Evolutionary conservation across 192 early-diverging fungal species (phyloP).

Genomic region (Entomortierella lignicola): DNA sequence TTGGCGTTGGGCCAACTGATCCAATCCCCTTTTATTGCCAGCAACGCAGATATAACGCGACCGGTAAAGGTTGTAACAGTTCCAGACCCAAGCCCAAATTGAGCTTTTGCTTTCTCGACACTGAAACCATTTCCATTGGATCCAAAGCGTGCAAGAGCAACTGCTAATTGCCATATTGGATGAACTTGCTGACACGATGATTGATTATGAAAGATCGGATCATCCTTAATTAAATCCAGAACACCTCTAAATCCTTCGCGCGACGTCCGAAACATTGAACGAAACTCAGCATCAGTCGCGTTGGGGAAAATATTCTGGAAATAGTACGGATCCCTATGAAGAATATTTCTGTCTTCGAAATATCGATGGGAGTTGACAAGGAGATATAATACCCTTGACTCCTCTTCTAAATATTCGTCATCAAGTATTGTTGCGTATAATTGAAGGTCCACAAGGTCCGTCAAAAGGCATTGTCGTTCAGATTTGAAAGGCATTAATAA

Average conservation of each 20-base stretch:
- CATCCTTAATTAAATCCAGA: slow-evolving; percentile 2
- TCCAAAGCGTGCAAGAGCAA: slow-evolving; percentile 16
- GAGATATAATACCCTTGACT: neutral
- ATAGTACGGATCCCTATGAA: neutral
- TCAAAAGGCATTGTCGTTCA: neutral
- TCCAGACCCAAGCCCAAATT: slow-evolving; percentile 11
- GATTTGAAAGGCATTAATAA: neutral
- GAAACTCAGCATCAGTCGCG: slow-evolving; percentile 9
- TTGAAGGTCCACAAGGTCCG: neutral
- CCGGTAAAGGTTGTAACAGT: slow-evolving; percentile 12
- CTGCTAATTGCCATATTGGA: slow-evolving; percentile 18
- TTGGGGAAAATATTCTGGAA: neutral
- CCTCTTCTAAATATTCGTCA: neutral
- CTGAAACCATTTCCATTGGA: neutral
- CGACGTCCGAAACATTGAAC: slow-evolving; percentile 17
- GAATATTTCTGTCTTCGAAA: neutral
- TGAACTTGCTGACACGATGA: slow-evolving; percentile 1
- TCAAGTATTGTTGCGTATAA: neutral
- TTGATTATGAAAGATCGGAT: slow-evolving; percentile 16
- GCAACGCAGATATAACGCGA: slow-evolving; percentile 9
- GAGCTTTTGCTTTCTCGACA: neutral
- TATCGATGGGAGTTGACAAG: neutral
- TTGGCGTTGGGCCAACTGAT: slow-evolving; percentile 4
- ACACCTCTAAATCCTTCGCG: slow-evolving; percentile 6
- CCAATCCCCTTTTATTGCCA: neutral